Evolutionary conservation across 768 basidiomycete genomes (phyloP).

Genomic region (Cubamyces lactineus): DNA sequence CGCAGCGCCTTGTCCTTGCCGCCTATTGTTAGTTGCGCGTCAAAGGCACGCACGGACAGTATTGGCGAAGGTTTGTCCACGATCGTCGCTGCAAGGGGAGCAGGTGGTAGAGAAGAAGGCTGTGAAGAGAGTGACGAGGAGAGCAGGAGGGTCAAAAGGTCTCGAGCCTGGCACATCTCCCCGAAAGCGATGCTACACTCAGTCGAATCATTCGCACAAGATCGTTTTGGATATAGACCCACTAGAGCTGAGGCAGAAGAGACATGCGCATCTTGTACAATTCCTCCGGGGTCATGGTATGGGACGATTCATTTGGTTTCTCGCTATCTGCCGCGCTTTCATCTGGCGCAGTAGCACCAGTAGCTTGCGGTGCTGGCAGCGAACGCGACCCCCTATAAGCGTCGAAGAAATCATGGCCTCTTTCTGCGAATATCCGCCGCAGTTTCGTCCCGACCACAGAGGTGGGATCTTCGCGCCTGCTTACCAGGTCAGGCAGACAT

Average conservation of each 20-base stretch:
- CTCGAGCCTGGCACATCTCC: constrained; percentile 78
- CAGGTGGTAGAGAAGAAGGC: constrained; percentile 15
- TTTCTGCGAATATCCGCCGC: constrained; percentile 70
- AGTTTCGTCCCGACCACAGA: constrained; percentile 67
- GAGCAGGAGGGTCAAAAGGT: constrained; percentile 65
- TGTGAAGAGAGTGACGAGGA: constrained; percentile 43
- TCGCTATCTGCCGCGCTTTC: constrained; percentile 37
- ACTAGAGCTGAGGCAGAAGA: constrained; percentile 74
- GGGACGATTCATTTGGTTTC: constrained; percentile 38
- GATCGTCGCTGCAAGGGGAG: constrained; percentile 59
- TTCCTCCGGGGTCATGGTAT: constrained; percentile 74
- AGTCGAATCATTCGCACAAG: constrained; percentile 14
- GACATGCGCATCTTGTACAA: constrained; percentile 74
- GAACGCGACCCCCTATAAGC: constrained; percentile 37
- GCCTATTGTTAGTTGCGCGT: constrained; percentile 52
- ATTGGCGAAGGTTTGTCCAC: constrained; percentile 71
- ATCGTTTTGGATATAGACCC: constrained; percentile 36
- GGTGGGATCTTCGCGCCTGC: constrained; percentile 52
- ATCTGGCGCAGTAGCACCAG: constrained; percentile 32
- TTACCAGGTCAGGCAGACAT: constrained; percentile 18
- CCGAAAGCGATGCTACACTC: constrained; percentile 66
- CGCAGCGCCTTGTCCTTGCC: constrained; percentile 81
- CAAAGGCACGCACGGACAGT: constrained; percentile 35
- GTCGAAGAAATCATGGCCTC: constrained; percentile 78
- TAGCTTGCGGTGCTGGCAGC: constrained; percentile 22